These are phyloP conservation scores for Saccharomycopsis fodiens DNA, from an alignment of 805 yeast species.

Conservation along the genomic window DNA sequence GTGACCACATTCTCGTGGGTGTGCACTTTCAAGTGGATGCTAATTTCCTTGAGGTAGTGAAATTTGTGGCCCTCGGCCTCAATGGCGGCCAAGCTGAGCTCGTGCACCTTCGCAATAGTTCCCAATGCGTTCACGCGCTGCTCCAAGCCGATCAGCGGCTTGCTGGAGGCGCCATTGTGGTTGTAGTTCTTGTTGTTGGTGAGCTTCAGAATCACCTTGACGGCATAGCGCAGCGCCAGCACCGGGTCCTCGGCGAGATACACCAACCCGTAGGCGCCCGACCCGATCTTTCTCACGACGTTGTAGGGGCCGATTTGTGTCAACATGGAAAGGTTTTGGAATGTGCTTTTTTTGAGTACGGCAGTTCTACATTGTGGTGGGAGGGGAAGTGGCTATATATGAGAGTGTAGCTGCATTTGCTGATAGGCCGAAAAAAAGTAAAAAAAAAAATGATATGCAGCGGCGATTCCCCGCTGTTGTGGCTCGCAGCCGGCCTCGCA, in stretches of 20 bases:
- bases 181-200: slow-evolving; percentile 16
- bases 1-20: slow-evolving; percentile 71
- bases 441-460: slow-evolving; percentile 1
- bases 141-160: slow-evolving; percentile 20
- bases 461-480: not conserved
- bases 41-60: slow-evolving; percentile 49
- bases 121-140: slow-evolving; percentile 22
- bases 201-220: slow-evolving; percentile 48
- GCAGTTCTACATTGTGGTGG: too few species aligned
- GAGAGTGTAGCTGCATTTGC: not conserved
- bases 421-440: not conserved
- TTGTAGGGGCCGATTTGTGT: not conserved
- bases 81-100: slow-evolving; percentile 31
- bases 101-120: slow-evolving; percentile 23
- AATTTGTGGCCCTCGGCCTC: slow-evolving; percentile 27
- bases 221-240: slow-evolving; percentile 51
- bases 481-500: too few species aligned
- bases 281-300: slow-evolving; percentile 47
- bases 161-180: slow-evolving; percentile 23
- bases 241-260: slow-evolving; percentile 54
- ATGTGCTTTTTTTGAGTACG: not conserved
- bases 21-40: slow-evolving; percentile 68
- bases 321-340: slow-evolving; percentile 1
- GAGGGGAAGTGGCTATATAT: not conserved
- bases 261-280: slow-evolving; percentile 83